Percentiles rank a stretch among this genome's conserved stretches.
phyloP scores from a whole-genome alignment of 2,329 filamentous ascomycete genomes.

The Cadophora sp. region DNA sequence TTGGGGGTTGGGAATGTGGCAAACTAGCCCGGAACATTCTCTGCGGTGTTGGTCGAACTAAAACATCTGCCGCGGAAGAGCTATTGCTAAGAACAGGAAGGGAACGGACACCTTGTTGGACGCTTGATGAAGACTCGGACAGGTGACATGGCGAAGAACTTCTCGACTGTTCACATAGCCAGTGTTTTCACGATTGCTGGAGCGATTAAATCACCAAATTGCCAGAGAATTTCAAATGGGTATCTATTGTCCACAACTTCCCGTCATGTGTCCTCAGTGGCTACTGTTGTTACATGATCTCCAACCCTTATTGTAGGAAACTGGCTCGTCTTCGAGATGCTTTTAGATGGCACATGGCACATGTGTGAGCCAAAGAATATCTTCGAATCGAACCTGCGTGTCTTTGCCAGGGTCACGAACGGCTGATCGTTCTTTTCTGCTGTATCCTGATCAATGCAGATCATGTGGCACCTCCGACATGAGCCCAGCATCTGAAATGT shows the following conservation, averaged over 20 bases:
- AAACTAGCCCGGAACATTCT: background rate
- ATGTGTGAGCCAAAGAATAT: slow-evolving; percentile 90
- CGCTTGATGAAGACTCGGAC: background rate
- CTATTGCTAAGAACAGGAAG: background rate
- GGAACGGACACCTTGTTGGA: background rate
- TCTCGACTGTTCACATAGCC: no score
- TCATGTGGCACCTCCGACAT: slow-evolving; percentile 93
- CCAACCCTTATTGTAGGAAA: slow-evolving; percentile 58
- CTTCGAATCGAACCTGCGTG: slow-evolving; percentile 80
- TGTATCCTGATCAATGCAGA: slow-evolving; percentile 88
- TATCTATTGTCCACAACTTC: background rate
- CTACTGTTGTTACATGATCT: slow-evolving; percentile 46
- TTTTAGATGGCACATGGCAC: slow-evolving; percentile 52
- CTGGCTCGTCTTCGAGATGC: slow-evolving; percentile 34
- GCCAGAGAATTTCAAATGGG: background rate
- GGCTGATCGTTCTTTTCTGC: slow-evolving; percentile 82
- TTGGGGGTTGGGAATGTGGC: slow-evolving; percentile 2
- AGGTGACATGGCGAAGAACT: background rate
- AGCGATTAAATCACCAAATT: no score
- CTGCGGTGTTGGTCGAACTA: background rate
- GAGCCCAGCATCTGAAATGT: slow-evolving; percentile 77
- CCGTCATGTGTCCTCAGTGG: background rate
- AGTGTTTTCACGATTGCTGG: no score
- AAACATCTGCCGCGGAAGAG: background rate
- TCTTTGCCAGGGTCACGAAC: slow-evolving; percentile 87